A percentile compares a stretch with the other conserved stretches of the same genome.
Evolutionary conservation across 805 yeast species (phyloP).

Genomic region (Ogataea degrootiae): DNA sequence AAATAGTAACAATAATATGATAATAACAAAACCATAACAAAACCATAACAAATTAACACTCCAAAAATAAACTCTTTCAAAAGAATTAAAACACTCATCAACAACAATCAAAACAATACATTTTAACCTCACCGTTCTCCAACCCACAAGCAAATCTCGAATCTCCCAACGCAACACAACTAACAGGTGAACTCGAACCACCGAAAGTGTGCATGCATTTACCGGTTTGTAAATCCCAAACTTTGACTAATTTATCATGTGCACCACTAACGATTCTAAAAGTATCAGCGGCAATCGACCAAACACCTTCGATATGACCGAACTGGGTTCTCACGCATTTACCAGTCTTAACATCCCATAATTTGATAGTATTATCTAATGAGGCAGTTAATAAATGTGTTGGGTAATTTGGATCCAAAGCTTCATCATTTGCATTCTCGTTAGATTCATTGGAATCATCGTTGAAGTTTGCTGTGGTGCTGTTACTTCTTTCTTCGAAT

Average conservation of each 20-base stretch:
- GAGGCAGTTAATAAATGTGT: slow-evolving; percentile 85
- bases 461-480: slow-evolving; percentile 12
- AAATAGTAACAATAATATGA: not conserved
- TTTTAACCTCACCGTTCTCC: slow-evolving; percentile 80
- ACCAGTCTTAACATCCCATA: slow-evolving; percentile 88
- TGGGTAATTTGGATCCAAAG: slow-evolving; percentile 44
- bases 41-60: not conserved
- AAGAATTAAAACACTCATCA: not conserved
- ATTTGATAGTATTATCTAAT: slow-evolving; percentile 84
- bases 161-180: slow-evolving; percentile 83
- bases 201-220: slow-evolving; percentile 90
- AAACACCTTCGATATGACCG: slow-evolving; percentile 97
- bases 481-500: slow-evolving; percentile 22
- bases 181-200: slow-evolving; percentile 55
- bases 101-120: slow-evolving; percentile 67
- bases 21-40: not conserved
- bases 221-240: slow-evolving; percentile 96
- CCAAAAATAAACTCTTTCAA: too few relatives aligned
- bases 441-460: slow-evolving; percentile 10
- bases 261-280: slow-evolving; percentile 93
- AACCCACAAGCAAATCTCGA: slow-evolving; percentile 87
- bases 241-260: slow-evolving; percentile 82
- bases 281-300: slow-evolving; percentile 95
- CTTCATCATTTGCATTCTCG: slow-evolving; percentile 1
- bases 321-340: slow-evolving; percentile 89